These are phyloP conservation scores for Skeletonema menzelii DNA, from an alignment of 108 stramenopile species.

Conservation along the genomic window DNA sequence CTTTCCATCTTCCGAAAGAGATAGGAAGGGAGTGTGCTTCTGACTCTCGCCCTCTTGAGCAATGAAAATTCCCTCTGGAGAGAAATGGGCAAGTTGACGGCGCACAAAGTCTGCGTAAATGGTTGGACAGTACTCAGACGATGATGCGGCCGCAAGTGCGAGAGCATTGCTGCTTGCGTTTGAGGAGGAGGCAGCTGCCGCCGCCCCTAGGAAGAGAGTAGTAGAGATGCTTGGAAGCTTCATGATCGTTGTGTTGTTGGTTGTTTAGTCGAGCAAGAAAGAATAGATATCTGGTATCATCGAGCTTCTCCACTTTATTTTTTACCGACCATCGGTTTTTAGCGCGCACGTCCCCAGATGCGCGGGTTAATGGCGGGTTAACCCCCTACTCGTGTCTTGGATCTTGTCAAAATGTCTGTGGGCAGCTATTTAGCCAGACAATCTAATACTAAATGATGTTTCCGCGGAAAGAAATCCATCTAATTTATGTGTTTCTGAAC, in stretches of 20 bases:
- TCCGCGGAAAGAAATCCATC: too few species aligned
- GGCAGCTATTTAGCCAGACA: too few species aligned
- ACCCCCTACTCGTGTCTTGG: too few species aligned
- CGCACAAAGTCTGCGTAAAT: constrained; percentile 22
- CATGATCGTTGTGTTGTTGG: neutral
- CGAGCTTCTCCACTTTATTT: too few species aligned
- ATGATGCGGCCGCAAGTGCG: neutral
- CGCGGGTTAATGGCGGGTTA: too few species aligned
- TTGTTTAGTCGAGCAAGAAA: too few species aligned
- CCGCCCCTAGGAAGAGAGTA: neutral
- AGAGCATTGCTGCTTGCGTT: neutral
- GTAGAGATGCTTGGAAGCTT: neutral
- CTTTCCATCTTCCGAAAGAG: constrained; percentile 9
- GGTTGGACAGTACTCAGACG: constrained; percentile 22
- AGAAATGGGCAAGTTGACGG: constrained; percentile 12
- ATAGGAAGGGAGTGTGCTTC: constrained; percentile 19
- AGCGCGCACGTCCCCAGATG: too few species aligned
- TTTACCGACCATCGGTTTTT: too few species aligned
- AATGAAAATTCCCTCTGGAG: neutral
- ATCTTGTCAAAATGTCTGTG: too few species aligned
- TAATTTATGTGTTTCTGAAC: too few species aligned
- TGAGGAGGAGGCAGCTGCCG: constrained; percentile 1
- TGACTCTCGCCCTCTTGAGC: neutral
- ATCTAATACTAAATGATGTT: too few species aligned
- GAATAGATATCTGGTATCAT: too few species aligned